Base-by-base conservation (phyloP, 768 basidiomycete species). In the Suillus tomentosus region DNA sequence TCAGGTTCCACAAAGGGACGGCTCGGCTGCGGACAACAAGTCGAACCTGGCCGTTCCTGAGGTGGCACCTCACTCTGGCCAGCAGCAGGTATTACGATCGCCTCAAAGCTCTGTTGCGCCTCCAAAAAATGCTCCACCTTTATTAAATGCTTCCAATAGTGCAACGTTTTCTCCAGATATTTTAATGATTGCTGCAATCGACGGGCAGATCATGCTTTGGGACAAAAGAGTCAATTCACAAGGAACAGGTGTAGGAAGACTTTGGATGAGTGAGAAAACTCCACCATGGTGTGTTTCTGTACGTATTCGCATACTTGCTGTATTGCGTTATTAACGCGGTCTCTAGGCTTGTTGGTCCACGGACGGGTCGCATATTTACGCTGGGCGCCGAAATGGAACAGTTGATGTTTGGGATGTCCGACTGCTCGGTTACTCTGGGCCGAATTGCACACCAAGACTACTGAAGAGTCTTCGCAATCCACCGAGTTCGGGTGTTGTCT, bases 231-330 rank as follows among this genome's bases (percentile, higher is more conserved):
- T 85, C 40, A 80, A 88, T 61, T 81, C 81, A 8, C 77, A 84
- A 45, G 87, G 89, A 36, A 79, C 75, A 47, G 92, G 94, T 7
- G 91, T 95, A 1, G 95, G 94, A 37, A 80, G 94, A 68, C 78
- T 98, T 61, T 91, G 90, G 86, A 87, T 94, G 82, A 90, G 88
- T 70, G 95, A 96, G 67, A 95, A 92, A 77, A 94, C 92, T 24
- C 94, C 94, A 37, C 94, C 94, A 13, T 98, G 95, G 95, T 97
- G 95, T 76, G 85, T 96, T 71, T 95, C 95, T 66, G 96, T 98
- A 76, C 72, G 87, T 80, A 54, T 61, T 64, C 17, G 3, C 51
- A 37, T 24, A 31, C 60, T 39, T 13, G 62, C 51, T 19, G 51
- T 31, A 66, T 63, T 42, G 62, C 55, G 54, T 56, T 48, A 36